Conservation (phyloP, 2,329 filamentous ascomycete genomes). For the Didymella lethalis region DNA sequence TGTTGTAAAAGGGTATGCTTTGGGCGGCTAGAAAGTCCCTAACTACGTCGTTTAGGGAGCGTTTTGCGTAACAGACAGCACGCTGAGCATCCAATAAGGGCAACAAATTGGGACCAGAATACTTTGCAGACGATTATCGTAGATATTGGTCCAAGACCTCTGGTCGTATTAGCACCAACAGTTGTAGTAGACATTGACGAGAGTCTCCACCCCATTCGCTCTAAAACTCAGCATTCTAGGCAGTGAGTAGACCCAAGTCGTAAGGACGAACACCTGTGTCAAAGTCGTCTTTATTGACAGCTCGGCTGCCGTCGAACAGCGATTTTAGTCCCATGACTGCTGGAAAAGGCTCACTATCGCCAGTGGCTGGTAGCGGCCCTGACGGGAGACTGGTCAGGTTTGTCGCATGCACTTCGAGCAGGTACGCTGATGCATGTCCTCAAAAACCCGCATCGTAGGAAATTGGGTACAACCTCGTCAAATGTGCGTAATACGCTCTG, state of each 20-base stretch:
- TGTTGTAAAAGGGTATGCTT: constrained; percentile 2
- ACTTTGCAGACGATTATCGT: not conserved
- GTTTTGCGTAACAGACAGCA: not conserved
- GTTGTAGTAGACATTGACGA: not conserved
- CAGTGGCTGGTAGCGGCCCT: not conserved
- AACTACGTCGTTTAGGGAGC: not conserved
- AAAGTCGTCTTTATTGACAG: not conserved
- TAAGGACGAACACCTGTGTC: not conserved
- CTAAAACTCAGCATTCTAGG: not conserved
- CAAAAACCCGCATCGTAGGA: not conserved
- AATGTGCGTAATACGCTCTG: not conserved
- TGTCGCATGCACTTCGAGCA: not conserved
- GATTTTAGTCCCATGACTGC: not conserved
- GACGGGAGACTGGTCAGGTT: not conserved
- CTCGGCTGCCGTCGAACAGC: not conserved
- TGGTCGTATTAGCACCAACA: too few species aligned
- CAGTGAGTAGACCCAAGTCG: not conserved
- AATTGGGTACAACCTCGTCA: not conserved
- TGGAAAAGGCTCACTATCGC: not conserved
- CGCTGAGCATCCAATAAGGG: not conserved
- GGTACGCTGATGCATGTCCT: not conserved
- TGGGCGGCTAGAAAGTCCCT: constrained; percentile 1
- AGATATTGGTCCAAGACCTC: not conserved
- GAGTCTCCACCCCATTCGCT: not conserved
- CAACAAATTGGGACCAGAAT: not conserved